These are phyloP conservation scores for Panaeolus papilionaceus DNA, from an alignment of 768 basidiomycete species.

Conservation along the genomic window DNA sequence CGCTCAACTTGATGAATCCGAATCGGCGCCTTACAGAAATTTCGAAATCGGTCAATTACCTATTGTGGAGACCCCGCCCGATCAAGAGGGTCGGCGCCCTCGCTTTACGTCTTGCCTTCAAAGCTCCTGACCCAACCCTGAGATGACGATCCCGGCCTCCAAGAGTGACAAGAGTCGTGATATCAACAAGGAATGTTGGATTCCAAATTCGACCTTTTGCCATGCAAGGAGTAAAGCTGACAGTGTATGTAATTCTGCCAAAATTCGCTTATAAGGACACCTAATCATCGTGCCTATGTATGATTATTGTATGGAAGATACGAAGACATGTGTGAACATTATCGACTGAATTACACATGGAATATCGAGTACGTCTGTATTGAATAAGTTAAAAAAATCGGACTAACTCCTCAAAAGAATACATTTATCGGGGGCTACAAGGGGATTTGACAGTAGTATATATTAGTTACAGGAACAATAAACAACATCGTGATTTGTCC, in stretches of 20 bases:
- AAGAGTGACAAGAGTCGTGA: background rate
- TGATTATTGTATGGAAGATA: too few species aligned
- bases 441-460: too few species aligned
- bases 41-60: slow-evolving; percentile 13
- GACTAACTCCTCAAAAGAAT: too few species aligned
- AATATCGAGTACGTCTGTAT: too few species aligned
- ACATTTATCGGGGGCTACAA: too few species aligned
- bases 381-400: too few species aligned
- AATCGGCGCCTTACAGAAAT: background rate
- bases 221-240: background rate
- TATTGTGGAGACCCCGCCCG: background rate
- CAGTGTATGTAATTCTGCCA: background rate
- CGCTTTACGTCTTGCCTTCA: background rate
- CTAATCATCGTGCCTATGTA: too few species aligned
- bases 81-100: background rate
- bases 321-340: too few species aligned
- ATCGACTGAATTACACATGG: too few species aligned
- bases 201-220: background rate
- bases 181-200: background rate
- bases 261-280: too few species aligned
- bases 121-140: background rate
- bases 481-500: too few species aligned
- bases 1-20: background rate
- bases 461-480: too few species aligned
- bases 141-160: slow-evolving; percentile 6